Evolutionary conservation across 2,329 filamentous ascomycete species (phyloP).

Genomic region (Penicillium crustosum): DNA sequence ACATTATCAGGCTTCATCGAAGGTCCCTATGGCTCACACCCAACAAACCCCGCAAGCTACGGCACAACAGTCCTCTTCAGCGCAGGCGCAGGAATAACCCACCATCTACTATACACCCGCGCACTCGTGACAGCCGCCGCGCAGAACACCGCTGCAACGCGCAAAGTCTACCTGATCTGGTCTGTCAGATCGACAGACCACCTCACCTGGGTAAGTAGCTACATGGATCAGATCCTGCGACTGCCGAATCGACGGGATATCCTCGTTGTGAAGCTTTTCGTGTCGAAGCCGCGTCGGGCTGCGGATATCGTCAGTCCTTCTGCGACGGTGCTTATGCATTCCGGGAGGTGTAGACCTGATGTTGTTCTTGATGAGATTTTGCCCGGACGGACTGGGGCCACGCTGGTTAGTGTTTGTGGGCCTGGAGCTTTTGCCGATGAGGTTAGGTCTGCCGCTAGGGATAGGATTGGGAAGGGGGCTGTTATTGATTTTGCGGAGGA

Average conservation of each 20-base stretch:
- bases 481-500: conserved; percentile 64
- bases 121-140: conserved; percentile 56
- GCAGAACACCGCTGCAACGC: conserved; percentile 56
- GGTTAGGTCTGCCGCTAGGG: conserved; percentile 56
- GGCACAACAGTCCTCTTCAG: conserved; percentile 67
- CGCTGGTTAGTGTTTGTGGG: conserved; percentile 63
- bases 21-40: conserved; percentile 63
- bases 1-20: conserved; percentile 59
- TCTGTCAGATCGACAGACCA: conserved; percentile 60
- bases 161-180: conserved; percentile 63
- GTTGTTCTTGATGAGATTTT: conserved; percentile 60
- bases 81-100: conserved; percentile 65
- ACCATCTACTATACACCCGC: conserved; percentile 62
- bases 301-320: conserved; percentile 58
- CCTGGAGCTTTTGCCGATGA: conserved; percentile 63
- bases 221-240: conserved; percentile 65
- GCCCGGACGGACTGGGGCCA: conserved; percentile 56
- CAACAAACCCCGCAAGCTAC: conserved; percentile 58
- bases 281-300: conserved; percentile 58
- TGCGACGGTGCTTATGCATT: conserved; percentile 61
- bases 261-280: conserved; percentile 61
- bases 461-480: conserved; percentile 52
- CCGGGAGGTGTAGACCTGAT: conserved; percentile 57
- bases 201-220: conserved; percentile 63
- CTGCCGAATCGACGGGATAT: conserved; percentile 60